Conservation (phyloP, 2,329 filamentous ascomycete genomes). For the Fusarium guadeloupense region DNA sequence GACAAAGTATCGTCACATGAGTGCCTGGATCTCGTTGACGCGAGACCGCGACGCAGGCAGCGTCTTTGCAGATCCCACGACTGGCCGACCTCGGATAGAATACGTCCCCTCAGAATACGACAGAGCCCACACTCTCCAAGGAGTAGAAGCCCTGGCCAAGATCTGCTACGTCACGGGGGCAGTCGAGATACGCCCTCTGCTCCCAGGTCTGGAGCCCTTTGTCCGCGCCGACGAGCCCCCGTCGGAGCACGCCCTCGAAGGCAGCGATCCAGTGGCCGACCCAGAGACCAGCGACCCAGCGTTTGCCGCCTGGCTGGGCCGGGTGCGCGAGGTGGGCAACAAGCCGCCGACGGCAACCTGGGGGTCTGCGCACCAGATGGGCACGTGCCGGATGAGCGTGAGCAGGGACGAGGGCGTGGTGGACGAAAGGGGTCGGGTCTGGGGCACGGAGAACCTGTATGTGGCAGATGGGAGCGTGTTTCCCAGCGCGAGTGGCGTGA, state of each 20-base stretch:
- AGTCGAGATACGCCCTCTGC: slow-evolving; percentile 75
- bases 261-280: slow-evolving; percentile 39
- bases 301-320: slow-evolving; percentile 70
- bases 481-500: slow-evolving; percentile 79
- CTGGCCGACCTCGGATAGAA: slow-evolving; percentile 71
- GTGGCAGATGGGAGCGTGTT: slow-evolving; percentile 81
- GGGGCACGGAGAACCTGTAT: slow-evolving; percentile 72
- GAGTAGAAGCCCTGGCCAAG: slow-evolving; percentile 75
- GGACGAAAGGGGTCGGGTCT: slow-evolving; percentile 67
- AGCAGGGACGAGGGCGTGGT: slow-evolving; percentile 64
- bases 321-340: slow-evolving; percentile 59
- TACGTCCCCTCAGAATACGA: slow-evolving; percentile 80
- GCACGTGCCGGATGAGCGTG: slow-evolving; percentile 76
- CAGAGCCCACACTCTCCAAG: slow-evolving; percentile 74
- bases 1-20: slow-evolving; percentile 74
- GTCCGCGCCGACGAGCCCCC: slow-evolving; percentile 44
- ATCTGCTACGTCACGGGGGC: slow-evolving; percentile 83
- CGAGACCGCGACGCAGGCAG: slow-evolving; percentile 80
- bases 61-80: slow-evolving; percentile 75
- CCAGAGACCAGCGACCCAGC: slow-evolving; percentile 64
- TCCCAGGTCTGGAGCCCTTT: slow-evolving; percentile 73
- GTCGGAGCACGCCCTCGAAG: slow-evolving; percentile 28
- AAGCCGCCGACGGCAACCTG: slow-evolving; percentile 63
- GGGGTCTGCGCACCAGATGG: slow-evolving; percentile 83
- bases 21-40: slow-evolving; percentile 75